Base-by-base conservation (phyloP, 495 filamentous ascomycete species). In the Xylaria longipes region DNA sequence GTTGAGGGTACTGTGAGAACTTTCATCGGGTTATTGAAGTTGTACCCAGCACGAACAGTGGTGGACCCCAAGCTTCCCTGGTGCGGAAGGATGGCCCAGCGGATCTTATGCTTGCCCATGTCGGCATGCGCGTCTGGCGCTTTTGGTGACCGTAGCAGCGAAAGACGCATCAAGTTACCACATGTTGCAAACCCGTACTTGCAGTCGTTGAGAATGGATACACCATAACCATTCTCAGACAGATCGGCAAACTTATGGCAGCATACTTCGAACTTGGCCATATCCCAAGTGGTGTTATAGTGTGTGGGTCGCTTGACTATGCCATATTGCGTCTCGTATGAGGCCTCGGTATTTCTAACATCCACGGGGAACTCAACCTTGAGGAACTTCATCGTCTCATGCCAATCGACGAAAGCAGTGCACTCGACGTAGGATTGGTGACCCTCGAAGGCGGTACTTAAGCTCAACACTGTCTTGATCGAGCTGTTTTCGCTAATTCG, bases 241-340 rank as follows among this genome's bases (percentile, higher is more conserved):
- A 99, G 86, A 80, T 98, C 96, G n/a, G 96, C 96, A 86, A 92
- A 99, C 80, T 93, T 95, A 84, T 99, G 96, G 80, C 92, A 95
- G 88, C 95, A 97, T 54, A 99, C 96, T 83, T 99, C 96, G 75
- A 99, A 99, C 77, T 97, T 97, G 75, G 96, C 96, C 95, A 97
- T 97, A 75, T 99, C 96, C 96, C 96, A 99, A 79, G 88, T 92
- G 25, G 94, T 97, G 82, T 97, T 97, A 84, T 96, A 97, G 83
- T 97, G 96, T 0, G 96, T 99, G 11, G 96, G 94, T 50, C 96
- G 90, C 72, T 87, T 87, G 72, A 97, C 88, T 68, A 97, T 89
- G 73, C 96, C 97, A 75, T 93, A 99, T 77, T 97, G 93, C 33
- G 94, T 97, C 78, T 98, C 96, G 77, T 98, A 98, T n/a, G 90